These are phyloP conservation scores for Spizellomyces punctatus DNA, from an alignment of 192 early-diverging fungal species.

Conservation along the genomic window DNA sequence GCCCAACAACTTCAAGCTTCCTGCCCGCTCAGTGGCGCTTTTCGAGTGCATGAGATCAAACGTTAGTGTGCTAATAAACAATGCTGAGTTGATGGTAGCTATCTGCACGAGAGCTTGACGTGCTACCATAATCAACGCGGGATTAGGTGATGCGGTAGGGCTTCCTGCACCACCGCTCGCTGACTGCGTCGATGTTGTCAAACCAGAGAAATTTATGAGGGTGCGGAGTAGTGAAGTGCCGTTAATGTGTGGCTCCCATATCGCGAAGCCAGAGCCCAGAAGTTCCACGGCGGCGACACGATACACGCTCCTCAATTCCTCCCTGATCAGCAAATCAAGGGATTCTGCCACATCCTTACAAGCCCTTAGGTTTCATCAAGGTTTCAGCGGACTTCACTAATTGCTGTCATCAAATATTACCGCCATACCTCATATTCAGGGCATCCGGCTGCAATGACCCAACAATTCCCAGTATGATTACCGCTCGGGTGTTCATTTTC, in stretches of 20 bases:
- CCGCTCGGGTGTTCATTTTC: conserved; percentile 56
- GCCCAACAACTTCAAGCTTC: conserved; percentile 67
- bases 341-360: conserved; percentile 69
- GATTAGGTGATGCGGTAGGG: conserved; percentile 4
- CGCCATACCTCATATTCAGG: not conserved
- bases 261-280: conserved; percentile 69
- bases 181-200: conserved; percentile 15
- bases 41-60: conserved; percentile 75
- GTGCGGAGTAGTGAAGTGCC: conserved; percentile 61
- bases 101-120: conserved; percentile 73
- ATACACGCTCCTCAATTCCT: conserved; percentile 52
- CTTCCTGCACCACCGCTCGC: not conserved
- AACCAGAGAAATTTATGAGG: conserved; percentile 58
- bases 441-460: conserved; percentile 59
- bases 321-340: conserved; percentile 64
- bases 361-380: conserved; percentile 26
- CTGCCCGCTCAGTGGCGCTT: conserved; percentile 55
- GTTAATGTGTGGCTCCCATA: conserved; percentile 79
- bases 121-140: conserved; percentile 59
- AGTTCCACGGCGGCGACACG: conserved; percentile 71
- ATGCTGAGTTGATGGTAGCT: conserved; percentile 60
- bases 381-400: conserved; percentile 14
- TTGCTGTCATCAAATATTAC: not conserved
- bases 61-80: conserved; percentile 75
- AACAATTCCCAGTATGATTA: conserved; percentile 77